A percentile compares a stretch with the other conserved stretches of the same genome.
These are phyloP conservation scores for Aspergillus kassunensis DNA, from an alignment of 495 filamentous ascomycete genomes.

Conservation along the genomic window DNA sequence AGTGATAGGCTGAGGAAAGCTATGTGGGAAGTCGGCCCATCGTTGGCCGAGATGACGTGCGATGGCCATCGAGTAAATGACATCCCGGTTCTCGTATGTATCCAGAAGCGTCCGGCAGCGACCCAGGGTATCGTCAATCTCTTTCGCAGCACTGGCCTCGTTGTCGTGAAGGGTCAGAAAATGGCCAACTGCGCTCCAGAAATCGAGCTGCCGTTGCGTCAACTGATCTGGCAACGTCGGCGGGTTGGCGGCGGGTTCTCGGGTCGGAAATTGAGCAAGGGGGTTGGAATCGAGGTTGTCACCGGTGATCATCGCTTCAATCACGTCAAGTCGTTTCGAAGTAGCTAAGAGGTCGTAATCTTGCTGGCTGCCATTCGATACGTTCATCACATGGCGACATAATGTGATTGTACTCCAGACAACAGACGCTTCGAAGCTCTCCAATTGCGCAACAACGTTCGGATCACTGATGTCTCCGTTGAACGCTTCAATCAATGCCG, in stretches of 20 bases:
- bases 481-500: constrained; percentile 53
- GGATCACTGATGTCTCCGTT: constrained; percentile 39
- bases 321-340: constrained; percentile 64
- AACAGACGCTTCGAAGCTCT: constrained; percentile 65
- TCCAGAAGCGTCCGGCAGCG: constrained; percentile 66
- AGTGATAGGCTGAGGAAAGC: constrained; percentile 51
- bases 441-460: constrained; percentile 45
- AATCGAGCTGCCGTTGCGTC: constrained; percentile 62
- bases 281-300: constrained; percentile 57
- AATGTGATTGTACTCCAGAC: constrained; percentile 62
- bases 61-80: constrained; percentile 83
- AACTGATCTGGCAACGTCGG: constrained; percentile 46
- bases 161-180: constrained; percentile 68
- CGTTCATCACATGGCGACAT: constrained; percentile 40
- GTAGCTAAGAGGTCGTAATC: constrained; percentile 57
- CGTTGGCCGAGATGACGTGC: constrained; percentile 68
- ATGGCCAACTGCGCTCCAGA: constrained; percentile 72
- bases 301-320: constrained; percentile 71
- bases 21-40: constrained; percentile 60
- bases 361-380: constrained; percentile 35
- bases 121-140: constrained; percentile 60
- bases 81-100: constrained; percentile 82
- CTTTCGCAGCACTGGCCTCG: constrained; percentile 50
- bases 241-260: constrained; percentile 36
- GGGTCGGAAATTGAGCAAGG: constrained; percentile 44